Conservation (phyloP, 1,284 basidiomycete species). For the Phylloporus sp. region DNA sequence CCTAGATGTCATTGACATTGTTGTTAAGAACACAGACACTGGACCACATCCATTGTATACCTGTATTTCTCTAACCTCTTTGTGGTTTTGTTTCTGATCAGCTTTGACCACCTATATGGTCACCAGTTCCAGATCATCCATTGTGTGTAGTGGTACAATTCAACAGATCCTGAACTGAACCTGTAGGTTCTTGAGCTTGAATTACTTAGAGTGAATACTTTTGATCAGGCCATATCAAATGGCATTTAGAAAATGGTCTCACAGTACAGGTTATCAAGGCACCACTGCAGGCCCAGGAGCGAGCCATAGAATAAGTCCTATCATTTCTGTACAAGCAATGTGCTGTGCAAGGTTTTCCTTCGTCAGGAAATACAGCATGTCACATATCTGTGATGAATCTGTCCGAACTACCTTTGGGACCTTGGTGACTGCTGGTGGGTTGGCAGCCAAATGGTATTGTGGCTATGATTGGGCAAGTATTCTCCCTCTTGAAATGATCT, state of each 20-base stretch:
- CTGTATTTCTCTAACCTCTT: neutral
- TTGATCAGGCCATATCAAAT: conserved; percentile 72
- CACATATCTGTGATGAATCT: conserved; percentile 66
- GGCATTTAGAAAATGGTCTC: conserved; percentile 81
- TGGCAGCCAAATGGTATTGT: conserved; percentile 83
- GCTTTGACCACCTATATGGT: conserved; percentile 75
- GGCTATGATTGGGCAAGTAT: conserved; percentile 75
- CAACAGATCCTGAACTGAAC: conserved; percentile 78
- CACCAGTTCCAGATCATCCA: conserved; percentile 83
- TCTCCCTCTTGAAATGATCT: too few species aligned
- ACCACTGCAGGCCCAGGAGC: conserved; percentile 62
- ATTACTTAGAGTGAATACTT: too few species aligned
- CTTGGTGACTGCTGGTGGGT: conserved; percentile 72
- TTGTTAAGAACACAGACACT: conserved; percentile 79
- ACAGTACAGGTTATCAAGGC: conserved; percentile 82
- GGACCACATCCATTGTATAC: conserved; percentile 83
- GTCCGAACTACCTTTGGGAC: conserved; percentile 63
- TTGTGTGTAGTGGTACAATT: conserved; percentile 74
- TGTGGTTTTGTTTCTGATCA: neutral
- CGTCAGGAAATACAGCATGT: conserved; percentile 82
- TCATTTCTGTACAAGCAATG: conserved; percentile 74
- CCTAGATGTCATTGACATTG: conserved; percentile 78
- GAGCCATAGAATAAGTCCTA: conserved; percentile 46
- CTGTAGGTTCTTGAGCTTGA: too few species aligned
- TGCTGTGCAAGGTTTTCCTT: conserved; percentile 56